A percentile compares a stretch with the other conserved stretches of the same genome.
phyloP scores from a whole-genome alignment of 164 flowering plant genomes.

The Chimonanthus praecox region DNA sequence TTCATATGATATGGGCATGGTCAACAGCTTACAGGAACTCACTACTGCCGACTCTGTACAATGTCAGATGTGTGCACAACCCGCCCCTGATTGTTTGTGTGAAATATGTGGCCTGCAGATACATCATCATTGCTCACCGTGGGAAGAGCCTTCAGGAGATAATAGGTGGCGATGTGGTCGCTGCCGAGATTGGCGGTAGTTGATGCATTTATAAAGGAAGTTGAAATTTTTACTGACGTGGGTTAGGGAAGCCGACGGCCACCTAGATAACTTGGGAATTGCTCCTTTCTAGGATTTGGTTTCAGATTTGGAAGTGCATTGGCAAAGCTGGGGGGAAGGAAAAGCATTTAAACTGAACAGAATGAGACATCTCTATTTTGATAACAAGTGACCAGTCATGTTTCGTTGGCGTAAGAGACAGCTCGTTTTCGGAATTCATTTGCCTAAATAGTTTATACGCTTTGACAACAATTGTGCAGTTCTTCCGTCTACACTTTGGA shows the following conservation, averaged over 20 bases:
- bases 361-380: too few relatives aligned
- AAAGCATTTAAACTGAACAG: too few relatives aligned
- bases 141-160: slow-evolving; percentile 39
- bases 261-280: background rate
- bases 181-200: slow-evolving; percentile 65
- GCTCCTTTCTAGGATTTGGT: background rate
- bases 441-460: background rate
- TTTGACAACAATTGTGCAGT: background rate
- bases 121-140: slow-evolving; percentile 74
- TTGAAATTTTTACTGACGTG: background rate
- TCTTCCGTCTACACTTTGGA: background rate
- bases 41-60: slow-evolving; percentile 10
- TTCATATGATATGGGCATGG: slow-evolving; percentile 14
- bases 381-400: background rate
- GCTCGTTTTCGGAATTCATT: background rate
- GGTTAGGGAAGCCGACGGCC: background rate
- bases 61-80: slow-evolving; percentile 50
- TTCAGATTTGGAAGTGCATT: background rate
- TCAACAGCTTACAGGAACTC: slow-evolving; percentile 15
- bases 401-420: background rate
- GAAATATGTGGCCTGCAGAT: slow-evolving; percentile 49
- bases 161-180: slow-evolving; percentile 68
- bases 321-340: background rate
- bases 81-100: slow-evolving; percentile 62
- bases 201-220: background rate